Percentiles rank a stretch among this genome's conserved stretches.
Conservation (phyloP, 371 early-diverging fungal genomes). For the Mucor lusitanicus region DNA sequence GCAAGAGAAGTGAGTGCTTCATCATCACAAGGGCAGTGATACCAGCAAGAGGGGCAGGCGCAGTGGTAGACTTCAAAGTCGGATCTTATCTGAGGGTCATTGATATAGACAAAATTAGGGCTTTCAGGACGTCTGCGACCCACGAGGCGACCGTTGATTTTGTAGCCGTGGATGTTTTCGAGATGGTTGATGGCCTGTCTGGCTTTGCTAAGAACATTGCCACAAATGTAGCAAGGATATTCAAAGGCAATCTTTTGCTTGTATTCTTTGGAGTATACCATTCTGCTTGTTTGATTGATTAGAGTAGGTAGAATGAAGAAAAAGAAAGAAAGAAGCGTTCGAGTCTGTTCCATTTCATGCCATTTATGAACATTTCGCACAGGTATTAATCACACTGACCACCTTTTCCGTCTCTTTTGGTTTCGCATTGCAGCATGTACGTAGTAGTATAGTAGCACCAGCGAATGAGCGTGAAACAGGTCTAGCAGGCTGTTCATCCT, state of each 20-base stretch:
- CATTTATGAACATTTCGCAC: background rate
- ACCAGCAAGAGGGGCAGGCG: constrained; percentile 17
- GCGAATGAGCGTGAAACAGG: too few relatives aligned
- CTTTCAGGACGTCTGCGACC: constrained; percentile 3
- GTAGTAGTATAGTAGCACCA: too few relatives aligned
- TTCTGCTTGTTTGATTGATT: background rate
- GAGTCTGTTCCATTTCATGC: background rate
- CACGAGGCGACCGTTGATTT: background rate
- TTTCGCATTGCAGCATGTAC: too few relatives aligned
- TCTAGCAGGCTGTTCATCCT: too few relatives aligned
- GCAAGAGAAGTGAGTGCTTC: background rate
- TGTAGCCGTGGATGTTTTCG: background rate
- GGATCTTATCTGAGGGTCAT: background rate
- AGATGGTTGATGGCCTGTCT: constrained; percentile 2
- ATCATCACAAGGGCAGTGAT: background rate
- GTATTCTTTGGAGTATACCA: constrained; percentile 4
- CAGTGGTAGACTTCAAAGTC: background rate
- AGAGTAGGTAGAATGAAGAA: background rate
- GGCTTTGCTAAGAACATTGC: background rate
- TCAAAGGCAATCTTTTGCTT: constrained; percentile 3
- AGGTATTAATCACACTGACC: background rate
- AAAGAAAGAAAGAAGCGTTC: background rate
- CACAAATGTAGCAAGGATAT: constrained; percentile 16
- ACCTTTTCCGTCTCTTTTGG: too few relatives aligned
- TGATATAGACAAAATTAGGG: background rate